These are phyloP conservation scores for Yamadazyma sp. DNA, from an alignment of 805 yeast genomes.

Conservation along the genomic window DNA sequence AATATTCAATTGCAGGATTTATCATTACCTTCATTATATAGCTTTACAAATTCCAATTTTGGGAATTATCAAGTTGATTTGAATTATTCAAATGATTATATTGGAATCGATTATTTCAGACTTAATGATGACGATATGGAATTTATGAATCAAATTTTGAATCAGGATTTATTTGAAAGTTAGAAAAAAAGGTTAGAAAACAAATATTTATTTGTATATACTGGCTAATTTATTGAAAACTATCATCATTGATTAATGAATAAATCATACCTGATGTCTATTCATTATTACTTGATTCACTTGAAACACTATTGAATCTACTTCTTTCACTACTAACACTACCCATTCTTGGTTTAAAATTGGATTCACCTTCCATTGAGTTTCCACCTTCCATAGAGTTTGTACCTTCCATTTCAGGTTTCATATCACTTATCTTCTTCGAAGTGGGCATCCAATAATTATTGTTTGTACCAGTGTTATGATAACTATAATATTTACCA, in stretches of 20 bases:
- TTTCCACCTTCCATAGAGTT: not conserved
- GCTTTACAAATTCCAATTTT: not conserved
- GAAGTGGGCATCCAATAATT: slow-evolving; percentile 35
- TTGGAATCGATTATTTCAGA: slow-evolving; percentile 11
- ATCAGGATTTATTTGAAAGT: not conserved
- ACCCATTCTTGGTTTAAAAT: slow-evolving; percentile 12
- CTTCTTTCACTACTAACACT: slow-evolving; percentile 9
- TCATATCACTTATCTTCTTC: slow-evolving; percentile 1
- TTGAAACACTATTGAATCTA: slow-evolving; percentile 11
- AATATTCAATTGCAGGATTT: not conserved
- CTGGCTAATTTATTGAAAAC: not conserved
- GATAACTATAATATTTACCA: slow-evolving; percentile 37
- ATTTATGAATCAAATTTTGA: slow-evolving; percentile 14
- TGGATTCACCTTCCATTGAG: not conserved
- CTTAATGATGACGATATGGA: slow-evolving; percentile 18
- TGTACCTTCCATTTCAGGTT: not conserved
- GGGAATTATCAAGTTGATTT: slow-evolving; percentile 2
- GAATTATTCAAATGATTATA: slow-evolving; percentile 17
- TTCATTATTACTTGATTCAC: slow-evolving; percentile 2
- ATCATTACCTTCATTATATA: slow-evolving; percentile 4
- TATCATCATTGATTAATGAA: not conserved
- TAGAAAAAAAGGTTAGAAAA: not conserved
- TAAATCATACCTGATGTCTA: not conserved
- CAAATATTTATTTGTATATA: not conserved
- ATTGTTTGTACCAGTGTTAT: slow-evolving; percentile 33